Percentiles rank a stretch among this genome's conserved stretches.
phyloP scores from a whole-genome alignment of 768 basidiomycete genomes.

The Lyophyllum shimeji region DNA sequence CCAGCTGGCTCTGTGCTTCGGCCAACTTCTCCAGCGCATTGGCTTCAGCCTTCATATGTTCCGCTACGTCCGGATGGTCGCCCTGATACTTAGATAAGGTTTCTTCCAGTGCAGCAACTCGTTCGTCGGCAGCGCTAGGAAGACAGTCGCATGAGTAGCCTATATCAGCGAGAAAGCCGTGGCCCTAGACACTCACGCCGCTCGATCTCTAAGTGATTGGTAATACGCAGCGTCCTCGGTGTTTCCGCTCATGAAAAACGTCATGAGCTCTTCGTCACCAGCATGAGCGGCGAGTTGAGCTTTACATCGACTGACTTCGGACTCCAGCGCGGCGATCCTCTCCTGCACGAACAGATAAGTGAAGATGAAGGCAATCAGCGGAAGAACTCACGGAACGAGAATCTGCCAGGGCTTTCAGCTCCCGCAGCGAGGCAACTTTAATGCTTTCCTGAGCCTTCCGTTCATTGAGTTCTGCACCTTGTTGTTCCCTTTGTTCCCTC shows the following conservation, averaged over 20 bases:
- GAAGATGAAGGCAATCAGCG: conserved; percentile 3
- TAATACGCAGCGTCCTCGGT: conserved; percentile 53
- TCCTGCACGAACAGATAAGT: conserved; percentile 44
- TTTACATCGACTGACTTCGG: conserved; percentile 73
- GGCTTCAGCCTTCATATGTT: conserved; percentile 49
- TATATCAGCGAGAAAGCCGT: neutral
- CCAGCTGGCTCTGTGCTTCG: conserved; percentile 45
- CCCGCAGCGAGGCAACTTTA: conserved; percentile 58
- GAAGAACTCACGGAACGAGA: conserved; percentile 49
- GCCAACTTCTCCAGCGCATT: conserved; percentile 50
- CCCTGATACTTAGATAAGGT: conserved; percentile 46
- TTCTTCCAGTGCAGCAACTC: conserved; percentile 50
- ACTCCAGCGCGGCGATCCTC: conserved; percentile 67
- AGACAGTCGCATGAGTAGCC: conserved; percentile 14
- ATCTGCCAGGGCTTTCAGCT: conserved; percentile 65
- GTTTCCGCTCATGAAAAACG: conserved; percentile 62
- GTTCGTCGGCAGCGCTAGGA: conserved; percentile 54
- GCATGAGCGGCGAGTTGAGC: conserved; percentile 73
- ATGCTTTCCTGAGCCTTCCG: conserved; percentile 62
- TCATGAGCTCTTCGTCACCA: conserved; percentile 70
- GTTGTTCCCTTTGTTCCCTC: conserved; percentile 72
- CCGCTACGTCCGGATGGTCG: conserved; percentile 52
- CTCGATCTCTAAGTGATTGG: conserved; percentile 49
- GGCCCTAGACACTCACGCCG: conserved; percentile 54
- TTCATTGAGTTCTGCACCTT: conserved; percentile 62